Evolutionary conservation across 129 eudicot genomes (phyloP), one percentile per base, ranked within the genome.

Genomic region (carrot (Daucus carota)): DNA sequence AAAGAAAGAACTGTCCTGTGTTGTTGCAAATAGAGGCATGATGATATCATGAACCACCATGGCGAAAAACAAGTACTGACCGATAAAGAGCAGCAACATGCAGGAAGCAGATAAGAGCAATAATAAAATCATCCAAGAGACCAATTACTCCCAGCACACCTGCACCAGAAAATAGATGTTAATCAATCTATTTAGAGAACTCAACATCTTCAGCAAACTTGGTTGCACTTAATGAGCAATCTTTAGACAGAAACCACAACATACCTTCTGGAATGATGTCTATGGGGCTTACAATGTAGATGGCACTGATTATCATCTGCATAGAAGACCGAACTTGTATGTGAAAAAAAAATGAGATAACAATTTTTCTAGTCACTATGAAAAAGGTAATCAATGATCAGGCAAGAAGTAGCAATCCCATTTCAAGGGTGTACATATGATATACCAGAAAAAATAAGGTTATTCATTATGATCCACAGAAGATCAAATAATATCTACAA

Each of bases 251-350:
- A 5, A 48, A 38, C 77, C 29, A 63, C 40, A 40, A 36, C 5
- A 50, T 90, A 93, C 98, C 97, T 95, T 91, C 99, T 8, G 99
- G 99, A 45, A 95, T 88, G 38, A 95, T 83, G 77, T 95, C 99
- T 76, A 95, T 96, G 0, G 99, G 99, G 81, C 97, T 91, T 65
- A 95, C 72, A 50, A 95, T 80, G 59, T 95, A 95, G 71, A 95
- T 82, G 31, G 83, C 88, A 80, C 96, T 89, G 34, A 92, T 46
- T 38, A 89, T 20, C 69, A 86, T 75, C 99, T 91, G 97, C 78
- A 48, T 15, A 40, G 73, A 72, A 40, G 31, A 71, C 33, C 28
- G 16, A 15, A 28, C 31, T 1, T 32, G 17, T 12, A 4, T 62
- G 69, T 11, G 8, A n/a, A 66, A 32, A 18, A 38, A 57, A 28